Evolutionary conservation across 176 grass and related monocot species (phyloP), one percentile per base, ranked within the genome.

Genomic region (Tillandsia leiboldiana): DNA sequence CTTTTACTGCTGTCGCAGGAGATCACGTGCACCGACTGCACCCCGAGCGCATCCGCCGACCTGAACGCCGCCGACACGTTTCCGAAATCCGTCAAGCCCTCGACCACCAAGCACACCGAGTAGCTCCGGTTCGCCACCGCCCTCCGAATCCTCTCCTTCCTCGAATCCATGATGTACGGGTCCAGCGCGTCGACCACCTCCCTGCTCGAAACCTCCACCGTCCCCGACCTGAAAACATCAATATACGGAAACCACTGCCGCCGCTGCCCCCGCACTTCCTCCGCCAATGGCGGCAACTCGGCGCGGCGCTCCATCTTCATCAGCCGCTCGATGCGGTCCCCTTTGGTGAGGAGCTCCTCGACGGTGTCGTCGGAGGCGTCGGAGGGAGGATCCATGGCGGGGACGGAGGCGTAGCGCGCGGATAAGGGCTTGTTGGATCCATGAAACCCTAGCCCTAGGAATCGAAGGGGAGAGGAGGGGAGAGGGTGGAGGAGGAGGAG

Each of bases 11-110:
- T 78, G 27, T 85, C 84, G 68, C 79, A 75, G 63, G 89, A 87
- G 67, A 97, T 92, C 69, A 92, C 93, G 79, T 97, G 93, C 80
- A 97, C 93, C 33, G 93, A 92, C 83, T 97, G 93, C 75, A 97
- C 79, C 53, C 93, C 89, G 22, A 97, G 89, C 14, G 89, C 93
- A 58, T 97, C 93, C 2, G 89, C 89, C 9, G 93, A 97, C 8
- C 93, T 83, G 83, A 97, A 92, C 48, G 86, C 89, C 3, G 89
- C 93, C 15, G 93, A 97, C 48, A 97, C 89, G 50, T 97, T 97
- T 18, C 89, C 89, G 13, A 92, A 92, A 67, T 92, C 89, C n/a
- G 89, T 72, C 53, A 97, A 82, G 9, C 93, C 93, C 72, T 97
- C 93, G 1, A 97, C 89, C 20, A 97, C 93, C 3, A 97, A 87